Evolutionary conservation across 2,329 filamentous ascomycete genomes (phyloP).

Genomic region (Aureobasidium sp.): DNA sequence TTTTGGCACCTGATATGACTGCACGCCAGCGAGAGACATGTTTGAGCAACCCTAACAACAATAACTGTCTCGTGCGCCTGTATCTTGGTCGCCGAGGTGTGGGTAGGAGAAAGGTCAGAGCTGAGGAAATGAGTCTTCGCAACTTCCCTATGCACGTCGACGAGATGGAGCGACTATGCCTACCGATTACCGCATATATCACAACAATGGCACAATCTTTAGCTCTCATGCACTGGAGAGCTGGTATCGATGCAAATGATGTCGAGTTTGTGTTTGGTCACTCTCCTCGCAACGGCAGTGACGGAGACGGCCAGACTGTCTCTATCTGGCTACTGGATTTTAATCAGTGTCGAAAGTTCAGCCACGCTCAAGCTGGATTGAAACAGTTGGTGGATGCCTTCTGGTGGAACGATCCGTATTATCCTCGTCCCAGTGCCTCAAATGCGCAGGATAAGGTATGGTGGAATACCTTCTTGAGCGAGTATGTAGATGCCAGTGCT

Average conservation of each 20-base stretch:
- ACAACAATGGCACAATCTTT: slow-evolving; percentile 42
- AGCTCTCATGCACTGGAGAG: slow-evolving; percentile 45
- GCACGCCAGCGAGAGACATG: background rate
- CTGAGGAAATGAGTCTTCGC: slow-evolving; percentile 35
- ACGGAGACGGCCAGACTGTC: background rate
- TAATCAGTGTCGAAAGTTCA: slow-evolving; percentile 49
- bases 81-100: slow-evolving; percentile 39
- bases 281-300: background rate
- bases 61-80: slow-evolving; percentile 41
- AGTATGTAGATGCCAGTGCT: background rate
- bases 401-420: slow-evolving; percentile 46
- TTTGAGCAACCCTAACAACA: background rate
- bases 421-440: slow-evolving; percentile 32
- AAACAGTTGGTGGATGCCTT: slow-evolving; percentile 37
- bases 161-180: slow-evolving; percentile 40
- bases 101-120: slow-evolving; percentile 1
- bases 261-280: slow-evolving; percentile 47
- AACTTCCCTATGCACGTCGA: slow-evolving; percentile 47
- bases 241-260: slow-evolving; percentile 43
- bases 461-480: background rate
- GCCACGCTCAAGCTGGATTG: slow-evolving; percentile 35
- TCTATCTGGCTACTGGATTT: slow-evolving; percentile 45
- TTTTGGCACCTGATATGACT: background rate
- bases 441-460: background rate
- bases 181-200: slow-evolving; percentile 33